Conservation (phyloP, 306 rosid species). For the Oxytropis ochrocephala region DNA sequence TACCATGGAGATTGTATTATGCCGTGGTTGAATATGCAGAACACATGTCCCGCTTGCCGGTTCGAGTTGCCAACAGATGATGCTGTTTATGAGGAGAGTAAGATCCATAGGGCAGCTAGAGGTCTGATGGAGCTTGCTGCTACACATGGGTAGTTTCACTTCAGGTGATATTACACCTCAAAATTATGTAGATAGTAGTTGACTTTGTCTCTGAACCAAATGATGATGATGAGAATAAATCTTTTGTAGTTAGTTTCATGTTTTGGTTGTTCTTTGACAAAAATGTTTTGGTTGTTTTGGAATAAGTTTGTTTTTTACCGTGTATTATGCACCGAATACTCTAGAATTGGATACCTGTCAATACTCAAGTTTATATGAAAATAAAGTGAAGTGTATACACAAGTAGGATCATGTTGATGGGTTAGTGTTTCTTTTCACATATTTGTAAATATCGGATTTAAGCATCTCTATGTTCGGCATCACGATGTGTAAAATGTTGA, state of each 20-base stretch:
- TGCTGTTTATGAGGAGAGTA: constrained; percentile 67
- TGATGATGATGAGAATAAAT: constrained; percentile 21
- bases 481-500: constrained; percentile 9
- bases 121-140: constrained; percentile 33
- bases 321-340: constrained; percentile 10
- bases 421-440: background rate
- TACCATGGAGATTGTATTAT: constrained; percentile 85
- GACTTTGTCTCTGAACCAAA: constrained; percentile 24
- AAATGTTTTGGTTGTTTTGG: constrained; percentile 20
- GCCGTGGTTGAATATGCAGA: constrained; percentile 82
- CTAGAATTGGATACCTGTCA: constrained; percentile 18
- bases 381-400: background rate
- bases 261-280: too few species aligned
- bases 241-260: constrained; percentile 26
- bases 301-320: constrained; percentile 14
- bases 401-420: constrained; percentile 6
- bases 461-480: background rate
- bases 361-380: background rate
- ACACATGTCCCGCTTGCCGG: constrained; percentile 88
- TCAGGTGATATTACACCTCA: constrained; percentile 27
- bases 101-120: constrained; percentile 31
- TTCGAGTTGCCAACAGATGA: constrained; percentile 83
- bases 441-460: background rate
- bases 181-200: constrained; percentile 35
- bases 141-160: constrained; percentile 32